Base-by-base conservation (phyloP, 441 rosid genomes). In the Capsella rubella region DNA sequence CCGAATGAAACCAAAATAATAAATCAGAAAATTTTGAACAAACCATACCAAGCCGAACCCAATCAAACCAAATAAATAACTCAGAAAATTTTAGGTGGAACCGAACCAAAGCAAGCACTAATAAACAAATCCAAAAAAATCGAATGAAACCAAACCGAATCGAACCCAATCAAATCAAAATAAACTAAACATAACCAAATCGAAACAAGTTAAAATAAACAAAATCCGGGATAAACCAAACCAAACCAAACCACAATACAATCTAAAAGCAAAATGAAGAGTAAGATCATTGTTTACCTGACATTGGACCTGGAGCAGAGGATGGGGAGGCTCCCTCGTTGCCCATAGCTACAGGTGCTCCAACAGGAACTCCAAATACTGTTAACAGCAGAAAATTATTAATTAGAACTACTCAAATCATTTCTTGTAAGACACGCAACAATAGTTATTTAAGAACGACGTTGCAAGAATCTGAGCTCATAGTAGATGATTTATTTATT, bases 331-430 rank as follows among this genome's bases (percentile, higher is more conserved):
- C 59, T 53, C 9, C 65, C 16, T 69, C 71, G 62, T 69, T 69
- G 18, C 58, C 50, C 35, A 54, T 35, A 69, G 74, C 52, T 55
- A 1, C 40, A 27, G 80, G 80, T 47, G 72, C 80, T 49, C 76
- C 80, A 39, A 64, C 72, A 15, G 80, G 56, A 40, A 71, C 27
- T 32, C 80, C 72, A 40, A 77, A 57, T 56, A 77, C 80, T 77
- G 49, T 64, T 29, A 47, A 31, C 15, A 58, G 32, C 8, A 65
- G 1, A 63, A 27, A 34, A 8, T 28, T 16, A 16, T 16, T 14
- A 14, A 50, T 31, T 50, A 37, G 6, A 47, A 35, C 16, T 49
- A 35, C 16, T 49, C 14, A 8, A 18, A 18, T 50, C 2, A 18
- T n/a, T 12, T 16, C 14, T 12, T 16, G 8, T 52, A 13, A 5